Evolutionary conservation across 2,329 filamentous ascomycete species (phyloP).

Genomic region (Apiospora pterosperma): DNA sequence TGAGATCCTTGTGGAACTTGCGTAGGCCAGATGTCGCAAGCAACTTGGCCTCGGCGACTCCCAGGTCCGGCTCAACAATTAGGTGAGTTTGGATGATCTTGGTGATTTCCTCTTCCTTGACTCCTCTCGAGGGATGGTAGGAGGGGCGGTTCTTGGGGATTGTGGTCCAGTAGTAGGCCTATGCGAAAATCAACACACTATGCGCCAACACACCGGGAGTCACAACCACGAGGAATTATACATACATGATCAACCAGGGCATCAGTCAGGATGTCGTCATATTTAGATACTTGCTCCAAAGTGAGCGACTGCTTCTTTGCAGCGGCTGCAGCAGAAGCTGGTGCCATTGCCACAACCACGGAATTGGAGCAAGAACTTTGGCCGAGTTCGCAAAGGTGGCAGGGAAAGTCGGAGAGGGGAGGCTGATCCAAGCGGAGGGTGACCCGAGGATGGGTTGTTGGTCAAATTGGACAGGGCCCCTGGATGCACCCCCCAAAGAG

Average conservation of each 20-base stretch:
- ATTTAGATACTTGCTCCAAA: conserved; percentile 80
- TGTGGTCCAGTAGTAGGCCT: conserved; percentile 95
- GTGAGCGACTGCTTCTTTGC: conserved; percentile 72
- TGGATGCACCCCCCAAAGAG: neutral
- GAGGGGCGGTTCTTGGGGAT: conserved; percentile 91
- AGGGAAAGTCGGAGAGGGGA: neutral
- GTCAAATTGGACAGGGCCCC: neutral
- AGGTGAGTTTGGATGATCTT: conserved; percentile 63
- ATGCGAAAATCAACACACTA: conserved; percentile 18
- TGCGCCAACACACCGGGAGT: conserved; percentile 1
- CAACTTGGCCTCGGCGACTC: conserved; percentile 67
- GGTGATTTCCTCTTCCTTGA: conserved; percentile 62
- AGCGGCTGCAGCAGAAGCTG: conserved; percentile 34
- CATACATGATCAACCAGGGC: conserved; percentile 90
- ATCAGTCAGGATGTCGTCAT: conserved; percentile 95
- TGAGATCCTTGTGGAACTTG: conserved; percentile 66
- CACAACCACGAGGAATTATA: conserved; percentile 17
- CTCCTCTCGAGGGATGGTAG: conserved; percentile 78
- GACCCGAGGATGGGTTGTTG: neutral
- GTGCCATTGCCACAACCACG: neutral
- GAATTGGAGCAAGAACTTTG: neutral
- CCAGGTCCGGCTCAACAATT: conserved; percentile 69
- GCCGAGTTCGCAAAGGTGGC: neutral
- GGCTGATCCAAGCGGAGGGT: neutral
- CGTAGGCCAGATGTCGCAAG: conserved; percentile 70